These are phyloP conservation scores for Auriscalpium microsporum DNA, from an alignment of 768 basidiomycete species.

Conservation along the genomic window DNA sequence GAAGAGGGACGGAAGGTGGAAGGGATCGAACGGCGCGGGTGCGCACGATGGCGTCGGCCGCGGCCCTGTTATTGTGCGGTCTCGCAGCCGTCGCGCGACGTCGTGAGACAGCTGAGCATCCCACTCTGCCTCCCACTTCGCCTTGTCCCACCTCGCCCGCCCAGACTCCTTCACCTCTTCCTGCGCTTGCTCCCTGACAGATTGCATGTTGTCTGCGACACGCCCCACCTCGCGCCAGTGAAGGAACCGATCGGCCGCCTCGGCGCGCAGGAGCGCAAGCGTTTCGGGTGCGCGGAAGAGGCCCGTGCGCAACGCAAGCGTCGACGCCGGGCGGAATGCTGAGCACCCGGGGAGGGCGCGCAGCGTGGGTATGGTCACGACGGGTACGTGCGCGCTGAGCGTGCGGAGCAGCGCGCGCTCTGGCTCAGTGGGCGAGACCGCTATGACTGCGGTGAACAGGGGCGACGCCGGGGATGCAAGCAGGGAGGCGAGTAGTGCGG, in stretches of 20 bases:
- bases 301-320: slow-evolving; percentile 44
- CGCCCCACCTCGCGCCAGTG: slow-evolving; percentile 66
- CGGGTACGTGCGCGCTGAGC: slow-evolving; percentile 46
- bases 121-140: slow-evolving; percentile 62
- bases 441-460: slow-evolving; percentile 51
- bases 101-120: slow-evolving; percentile 50
- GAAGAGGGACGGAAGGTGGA: slow-evolving; percentile 58
- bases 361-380: slow-evolving; percentile 39
- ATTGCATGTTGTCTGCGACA: slow-evolving; percentile 38
- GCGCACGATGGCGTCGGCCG: slow-evolving; percentile 17
- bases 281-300: slow-evolving; percentile 61
- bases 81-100: slow-evolving; percentile 43
- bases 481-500: slow-evolving; percentile 39
- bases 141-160: slow-evolving; percentile 42
- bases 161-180: slow-evolving; percentile 8
- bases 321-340: slow-evolving; percentile 45
- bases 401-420: slow-evolving; percentile 42
- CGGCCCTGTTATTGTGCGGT: slow-evolving; percentile 20
- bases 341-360: slow-evolving; percentile 29
- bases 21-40: slow-evolving; percentile 44
- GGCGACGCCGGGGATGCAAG: slow-evolving; percentile 51
- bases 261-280: slow-evolving; percentile 45
- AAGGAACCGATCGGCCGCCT: slow-evolving; percentile 62
- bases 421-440: slow-evolving; percentile 34
- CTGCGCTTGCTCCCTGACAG: slow-evolving; percentile 7